Base-by-base conservation (phyloP, 148 eudicot species). In the Vaccinium corymbosum region DNA sequence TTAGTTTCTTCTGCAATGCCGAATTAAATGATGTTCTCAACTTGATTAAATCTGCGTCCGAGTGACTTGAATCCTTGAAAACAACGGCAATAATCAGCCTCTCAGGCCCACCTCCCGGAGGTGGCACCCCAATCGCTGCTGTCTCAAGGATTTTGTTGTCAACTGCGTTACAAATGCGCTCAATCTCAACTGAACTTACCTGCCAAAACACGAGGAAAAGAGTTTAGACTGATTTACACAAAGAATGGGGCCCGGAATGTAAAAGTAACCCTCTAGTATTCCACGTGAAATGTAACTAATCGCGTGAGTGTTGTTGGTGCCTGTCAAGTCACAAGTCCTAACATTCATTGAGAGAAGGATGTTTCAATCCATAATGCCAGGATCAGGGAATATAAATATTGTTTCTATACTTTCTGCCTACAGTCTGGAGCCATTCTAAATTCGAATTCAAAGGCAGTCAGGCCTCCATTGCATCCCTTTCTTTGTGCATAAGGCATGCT, bases 101-200 rank as follows among this genome's bases (percentile, higher is more conserved):
- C 90, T 97, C 98, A 2, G 99, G 99, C 7, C 99, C 99, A 52
- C 99, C 98, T 52, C 90, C 94, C 48, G 83, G 11, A n/a, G 92
- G 93, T 20, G 99, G 94, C 76, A 93, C 93, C 73, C 97, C 98
- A 80, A 97, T 68, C 20, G 99, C 99, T 72, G 99, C 99, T 77
- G 98, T 95, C 91, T 97, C 98, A 1, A 95, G 91, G 80, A 97
- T 87, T 79, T 57, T 86, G 76, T 56, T 62, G 81, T 93, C 91
- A 1, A 87, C 93, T 73, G 89, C 85, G 76, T 93, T 97, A 52
- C 98, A 94, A 1, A 93, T 84, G n/a, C 98, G 94, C 85, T 97
- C 99, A 25, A 97, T 93, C 90, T 97, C 98, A 62, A 97, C 87
- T 0, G 99, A 97, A 85, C 99, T 97, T 78, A 95, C 98, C 99